Evolutionary conservation across 225 moss, liverwort and hornwort species (phyloP), one percentile per base, ranked within the genome.

Genomic region (Takakia lepidozioides): DNA sequence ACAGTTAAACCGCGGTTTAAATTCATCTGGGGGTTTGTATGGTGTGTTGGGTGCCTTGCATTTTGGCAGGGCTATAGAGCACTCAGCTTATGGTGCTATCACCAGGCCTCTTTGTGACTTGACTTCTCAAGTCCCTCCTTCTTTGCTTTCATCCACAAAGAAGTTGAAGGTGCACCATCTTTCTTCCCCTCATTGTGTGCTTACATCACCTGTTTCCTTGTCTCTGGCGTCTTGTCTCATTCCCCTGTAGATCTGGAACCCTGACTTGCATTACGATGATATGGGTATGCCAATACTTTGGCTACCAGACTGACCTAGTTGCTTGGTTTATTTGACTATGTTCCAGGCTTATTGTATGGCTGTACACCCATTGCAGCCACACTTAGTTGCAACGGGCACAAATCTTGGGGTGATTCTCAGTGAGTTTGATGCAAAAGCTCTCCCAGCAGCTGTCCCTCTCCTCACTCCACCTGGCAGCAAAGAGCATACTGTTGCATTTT

Each of bases 291-390:
- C n/a, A n/a, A n/a, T n/a, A n/a, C n/a, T n/a, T n/a, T n/a, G n/a
- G n/a, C n/a, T n/a, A n/a, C n/a, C n/a, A n/a, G n/a, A n/a, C n/a
- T n/a, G n/a, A n/a, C n/a, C n/a, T n/a, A n/a, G n/a, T n/a, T n/a
- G n/a, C n/a, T n/a, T n/a, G n/a, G n/a, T n/a, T n/a, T n/a, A n/a
- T n/a, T n/a, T n/a, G n/a, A n/a, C n/a, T n/a, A n/a, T 61, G 41
- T 4, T 71, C 30, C 64, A 98, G 95, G 87, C 87, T 27, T 98
- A 98, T 49, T 90, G 84, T 56, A 73, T 98, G 75, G 71, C 76
- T 22, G 95, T 91, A 30, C 95, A 98, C 60, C 91, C 95, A 36
- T 70, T 98, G 63, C 95, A 91, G 70, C 95, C 95, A 25, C 90
- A 98, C 48, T 73, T 91, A 59, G 91, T 98, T 63, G 95, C 91